Conservation (phyloP, 495 filamentous ascomycete species). For the Opeltia flavorubescens region DNA sequence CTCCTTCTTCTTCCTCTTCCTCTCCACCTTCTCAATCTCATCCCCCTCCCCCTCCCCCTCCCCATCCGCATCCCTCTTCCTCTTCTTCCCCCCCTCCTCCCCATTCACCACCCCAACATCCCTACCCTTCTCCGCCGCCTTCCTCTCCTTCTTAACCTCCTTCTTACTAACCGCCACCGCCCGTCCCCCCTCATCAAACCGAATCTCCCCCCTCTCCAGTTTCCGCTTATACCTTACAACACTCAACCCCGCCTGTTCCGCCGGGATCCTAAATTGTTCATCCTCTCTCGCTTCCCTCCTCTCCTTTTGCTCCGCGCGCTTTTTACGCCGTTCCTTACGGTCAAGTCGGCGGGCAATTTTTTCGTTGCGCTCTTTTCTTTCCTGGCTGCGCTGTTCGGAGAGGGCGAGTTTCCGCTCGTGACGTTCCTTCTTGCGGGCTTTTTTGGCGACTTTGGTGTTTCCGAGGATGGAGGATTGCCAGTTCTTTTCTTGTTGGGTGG, state of each 20-base stretch:
- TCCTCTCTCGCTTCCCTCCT: constrained; percentile 34
- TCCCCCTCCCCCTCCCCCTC: constrained; percentile 43
- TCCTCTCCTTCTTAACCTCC: constrained; percentile 61
- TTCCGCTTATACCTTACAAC: constrained; percentile 60
- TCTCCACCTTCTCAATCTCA: constrained; percentile 28
- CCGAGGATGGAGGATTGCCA: constrained; percentile 21
- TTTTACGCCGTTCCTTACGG: constrained; percentile 25
- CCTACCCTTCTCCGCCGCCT: constrained; percentile 41
- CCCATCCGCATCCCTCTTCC: constrained; percentile 31
- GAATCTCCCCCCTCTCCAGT: constrained; percentile 53
- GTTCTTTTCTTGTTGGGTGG: constrained; percentile 18
- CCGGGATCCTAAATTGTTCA: constrained; percentile 38
- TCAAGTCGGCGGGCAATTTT: constrained; percentile 22
- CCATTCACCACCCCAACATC: constrained; percentile 19
- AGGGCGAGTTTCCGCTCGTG: constrained; percentile 17
- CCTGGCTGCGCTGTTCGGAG: constrained; percentile 31
- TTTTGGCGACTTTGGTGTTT: constrained; percentile 22
- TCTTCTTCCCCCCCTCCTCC: constrained; percentile 33
- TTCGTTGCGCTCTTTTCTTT: constrained; percentile 31
- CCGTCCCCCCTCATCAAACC: constrained; percentile 41
- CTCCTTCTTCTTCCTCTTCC: constrained; percentile 38
- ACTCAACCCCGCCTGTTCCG: constrained; percentile 47
- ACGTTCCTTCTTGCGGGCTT: constrained; percentile 19
- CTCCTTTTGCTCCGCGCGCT: constrained; percentile 30
- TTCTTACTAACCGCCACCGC: constrained; percentile 56